Evolutionary conservation across 2,329 filamentous ascomycete genomes (phyloP).

Genomic region (Alternaria atra): DNA sequence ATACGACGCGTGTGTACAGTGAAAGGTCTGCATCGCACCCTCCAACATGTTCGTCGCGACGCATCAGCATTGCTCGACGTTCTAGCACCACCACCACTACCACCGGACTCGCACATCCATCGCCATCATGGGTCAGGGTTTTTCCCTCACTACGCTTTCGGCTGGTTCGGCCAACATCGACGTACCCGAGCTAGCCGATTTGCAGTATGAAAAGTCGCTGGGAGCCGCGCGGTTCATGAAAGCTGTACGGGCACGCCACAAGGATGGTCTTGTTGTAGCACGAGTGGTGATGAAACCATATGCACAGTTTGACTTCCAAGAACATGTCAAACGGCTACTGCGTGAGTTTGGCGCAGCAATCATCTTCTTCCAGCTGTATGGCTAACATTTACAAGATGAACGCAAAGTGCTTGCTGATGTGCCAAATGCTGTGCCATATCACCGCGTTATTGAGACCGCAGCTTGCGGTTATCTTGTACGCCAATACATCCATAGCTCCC

Average conservation of each 20-base stretch:
- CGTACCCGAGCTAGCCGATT: slow-evolving; percentile 86
- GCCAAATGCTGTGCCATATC: slow-evolving; percentile 89
- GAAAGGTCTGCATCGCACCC: background rate
- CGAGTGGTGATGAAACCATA: slow-evolving; percentile 96
- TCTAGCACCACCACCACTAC: slow-evolving; percentile 20
- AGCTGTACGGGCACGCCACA: slow-evolving; percentile 87
- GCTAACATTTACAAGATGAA: slow-evolving; percentile 67
- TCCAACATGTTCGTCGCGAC: slow-evolving; percentile 41
- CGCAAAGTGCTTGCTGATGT: slow-evolving; percentile 80
- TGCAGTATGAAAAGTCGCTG: slow-evolving; percentile 91
- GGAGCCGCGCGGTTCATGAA: slow-evolving; percentile 96
- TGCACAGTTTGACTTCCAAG: slow-evolving; percentile 78
- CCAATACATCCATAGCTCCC: slow-evolving; percentile 93
- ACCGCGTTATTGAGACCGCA: slow-evolving; percentile 89
- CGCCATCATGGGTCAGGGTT: slow-evolving; percentile 87
- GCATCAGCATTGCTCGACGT: slow-evolving; percentile 35
- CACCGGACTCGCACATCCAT: slow-evolving; percentile 16
- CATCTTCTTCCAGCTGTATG: background rate
- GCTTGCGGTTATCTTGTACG: slow-evolving; percentile 92
- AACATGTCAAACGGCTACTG: slow-evolving; percentile 79
- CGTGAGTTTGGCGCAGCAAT: slow-evolving; percentile 60
- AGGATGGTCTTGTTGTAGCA: slow-evolving; percentile 89
- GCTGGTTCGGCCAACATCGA: slow-evolving; percentile 94
- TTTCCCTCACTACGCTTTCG: slow-evolving; percentile 90
- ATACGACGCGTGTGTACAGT: background rate